Percentiles rank a stretch among this genome's conserved stretches.
Conservation (phyloP, 495 filamentous ascomycete genomes). For the Pseudotulostoma volvatum region DNA sequence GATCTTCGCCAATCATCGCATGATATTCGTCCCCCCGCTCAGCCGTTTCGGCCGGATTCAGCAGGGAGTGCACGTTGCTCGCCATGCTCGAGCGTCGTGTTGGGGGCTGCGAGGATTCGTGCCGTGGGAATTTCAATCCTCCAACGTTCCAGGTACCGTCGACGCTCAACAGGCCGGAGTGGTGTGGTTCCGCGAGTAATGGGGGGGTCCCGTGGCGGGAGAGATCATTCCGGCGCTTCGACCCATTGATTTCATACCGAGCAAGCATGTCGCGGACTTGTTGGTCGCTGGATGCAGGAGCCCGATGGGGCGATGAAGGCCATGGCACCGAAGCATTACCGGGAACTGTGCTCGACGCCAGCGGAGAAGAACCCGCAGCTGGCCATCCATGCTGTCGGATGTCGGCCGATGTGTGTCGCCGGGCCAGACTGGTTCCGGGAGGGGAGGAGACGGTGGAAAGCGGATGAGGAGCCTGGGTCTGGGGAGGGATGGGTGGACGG, state of each 20-base stretch:
- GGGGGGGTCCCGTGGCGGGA: conserved; percentile 66
- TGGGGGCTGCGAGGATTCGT: conserved; percentile 39
- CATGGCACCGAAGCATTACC: conserved; percentile 58
- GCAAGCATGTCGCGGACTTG: conserved; percentile 69
- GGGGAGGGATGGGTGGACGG: conserved; percentile 52
- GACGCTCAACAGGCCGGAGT: conserved; percentile 24
- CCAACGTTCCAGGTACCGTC: conserved; percentile 46
- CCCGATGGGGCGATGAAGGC: conserved; percentile 70
- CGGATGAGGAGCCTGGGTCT: conserved; percentile 54
- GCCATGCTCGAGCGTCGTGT: conserved; percentile 60
- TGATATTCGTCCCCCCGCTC: conserved; percentile 57
- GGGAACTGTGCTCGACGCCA: conserved; percentile 43
- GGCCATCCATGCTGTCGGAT: conserved; percentile 86
- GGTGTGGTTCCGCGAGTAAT: conserved; percentile 31
- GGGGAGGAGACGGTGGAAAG: conserved; percentile 60
- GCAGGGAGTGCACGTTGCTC: conserved; percentile 55
- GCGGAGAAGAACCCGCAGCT: conserved; percentile 49
- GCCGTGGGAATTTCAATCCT: conserved; percentile 25
- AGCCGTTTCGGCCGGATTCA: conserved; percentile 75
- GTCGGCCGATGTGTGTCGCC: conserved; percentile 89
- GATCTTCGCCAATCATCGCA: conserved; percentile 40
- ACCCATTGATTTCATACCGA: conserved; percentile 58
- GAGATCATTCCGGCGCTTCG: conserved; percentile 34
- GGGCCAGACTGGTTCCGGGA: conserved; percentile 51
- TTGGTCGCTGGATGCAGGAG: conserved; percentile 51